Percentiles rank a stretch among this genome's conserved stretches.
Conservation (phyloP, 140 eudicot species). For the Artemisia princeps region DNA sequence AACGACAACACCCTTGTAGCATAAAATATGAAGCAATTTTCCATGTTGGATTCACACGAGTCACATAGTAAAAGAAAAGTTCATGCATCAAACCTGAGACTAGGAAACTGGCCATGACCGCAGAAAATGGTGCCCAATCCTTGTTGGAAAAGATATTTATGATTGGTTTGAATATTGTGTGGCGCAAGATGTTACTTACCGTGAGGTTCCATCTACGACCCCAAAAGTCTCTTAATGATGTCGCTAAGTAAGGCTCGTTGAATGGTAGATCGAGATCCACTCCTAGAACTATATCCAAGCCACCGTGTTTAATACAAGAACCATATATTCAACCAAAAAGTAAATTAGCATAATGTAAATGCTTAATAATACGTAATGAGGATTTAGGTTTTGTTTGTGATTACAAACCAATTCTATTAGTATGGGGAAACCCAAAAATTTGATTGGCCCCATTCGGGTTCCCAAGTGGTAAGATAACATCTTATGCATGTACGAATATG, state of each 20-base stretch:
- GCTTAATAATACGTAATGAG: conserved; percentile 9
- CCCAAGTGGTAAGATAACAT: too few species aligned
- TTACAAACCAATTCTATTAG: conserved; percentile 16
- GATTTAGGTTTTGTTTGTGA: conserved; percentile 23
- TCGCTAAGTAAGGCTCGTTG: conserved; percentile 57
- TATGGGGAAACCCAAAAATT: conserved; percentile 21
- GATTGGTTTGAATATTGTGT: conserved; percentile 48
- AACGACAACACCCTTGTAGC: background rate
- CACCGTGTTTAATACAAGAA: conserved; percentile 22
- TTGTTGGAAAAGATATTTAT: conserved; percentile 22
- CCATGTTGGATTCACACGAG: conserved; percentile 50
- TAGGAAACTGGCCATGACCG: conserved; percentile 37
- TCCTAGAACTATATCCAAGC: conserved; percentile 22
- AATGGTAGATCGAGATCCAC: conserved; percentile 47
- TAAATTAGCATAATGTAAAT: conserved; percentile 30
- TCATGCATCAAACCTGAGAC: conserved; percentile 79
- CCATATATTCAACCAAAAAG: conserved; percentile 36
- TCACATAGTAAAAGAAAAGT: conserved; percentile 39
- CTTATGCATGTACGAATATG: too few species aligned
- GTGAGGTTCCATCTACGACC: conserved; percentile 77
- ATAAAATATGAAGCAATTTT: conserved; percentile 38
- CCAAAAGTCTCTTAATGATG: conserved; percentile 75
- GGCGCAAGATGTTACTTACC: conserved; percentile 47
- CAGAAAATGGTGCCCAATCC: conserved; percentile 28
- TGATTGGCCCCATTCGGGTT: background rate